phyloP scores from a whole-genome alignment of 768 basidiomycete species.

The Cyathus striatus region DNA sequence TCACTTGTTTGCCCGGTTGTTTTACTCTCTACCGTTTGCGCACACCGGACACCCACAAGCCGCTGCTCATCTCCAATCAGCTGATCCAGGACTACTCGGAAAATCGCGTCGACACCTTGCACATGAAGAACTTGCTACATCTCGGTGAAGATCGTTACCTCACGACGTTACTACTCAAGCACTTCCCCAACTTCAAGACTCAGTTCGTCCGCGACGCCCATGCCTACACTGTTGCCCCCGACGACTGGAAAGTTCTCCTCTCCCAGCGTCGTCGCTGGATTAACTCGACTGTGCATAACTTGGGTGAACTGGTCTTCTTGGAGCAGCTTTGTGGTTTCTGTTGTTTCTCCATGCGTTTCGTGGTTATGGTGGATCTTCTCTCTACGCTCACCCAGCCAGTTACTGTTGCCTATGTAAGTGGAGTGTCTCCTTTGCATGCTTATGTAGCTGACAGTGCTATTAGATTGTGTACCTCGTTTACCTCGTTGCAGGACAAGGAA shows the following conservation, averaged over 20 bases:
- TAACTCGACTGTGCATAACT: conserved; percentile 97
- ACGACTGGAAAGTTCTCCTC: conserved; percentile 89
- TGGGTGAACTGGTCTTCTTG: conserved; percentile 88
- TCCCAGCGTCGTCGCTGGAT: conserved; percentile 99
- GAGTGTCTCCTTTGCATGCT: conserved; percentile 4
- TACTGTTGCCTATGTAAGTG: conserved; percentile 82
- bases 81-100: conserved; percentile 92
- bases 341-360: conserved; percentile 98
- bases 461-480: conserved; percentile 89
- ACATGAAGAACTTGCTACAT: conserved; percentile 97
- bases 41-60: conserved; percentile 93
- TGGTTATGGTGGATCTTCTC: conserved; percentile 94
- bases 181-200: conserved; percentile 92
- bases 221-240: conserved; percentile 92
- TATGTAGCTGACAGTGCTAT: conserved; percentile 8
- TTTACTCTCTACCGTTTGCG: conserved; percentile 96
- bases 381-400: conserved; percentile 84
- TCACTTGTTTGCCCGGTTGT: conserved; percentile 98
- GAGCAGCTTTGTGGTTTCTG: conserved; percentile 95
- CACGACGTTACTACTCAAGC: conserved; percentile 91
- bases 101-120: conserved; percentile 93
- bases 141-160: conserved; percentile 99
- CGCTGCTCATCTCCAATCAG: conserved; percentile 86
- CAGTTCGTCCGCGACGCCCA: conserved; percentile 94
- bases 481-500: conserved; percentile 60